phyloP scores from a whole-genome alignment of 2,329 filamentous ascomycete genomes.

The Cercospora brassicicola region DNA sequence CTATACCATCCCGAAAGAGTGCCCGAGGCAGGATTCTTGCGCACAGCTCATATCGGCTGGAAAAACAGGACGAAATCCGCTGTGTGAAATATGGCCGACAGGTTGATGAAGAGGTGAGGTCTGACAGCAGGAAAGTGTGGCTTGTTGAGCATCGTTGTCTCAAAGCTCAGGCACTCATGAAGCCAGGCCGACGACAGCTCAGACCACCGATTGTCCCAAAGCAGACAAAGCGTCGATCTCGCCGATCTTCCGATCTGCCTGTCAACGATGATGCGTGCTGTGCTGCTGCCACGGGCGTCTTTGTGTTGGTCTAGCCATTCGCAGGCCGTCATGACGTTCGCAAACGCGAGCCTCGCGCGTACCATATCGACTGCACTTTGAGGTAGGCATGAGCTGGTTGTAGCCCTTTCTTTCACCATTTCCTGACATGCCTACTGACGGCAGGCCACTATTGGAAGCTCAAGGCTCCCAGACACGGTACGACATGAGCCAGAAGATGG shows the following conservation, averaged over 20 bases:
- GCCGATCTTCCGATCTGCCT: constrained; percentile 1
- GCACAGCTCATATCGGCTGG: not conserved
- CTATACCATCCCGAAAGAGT: not conserved
- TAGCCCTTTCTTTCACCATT: not conserved
- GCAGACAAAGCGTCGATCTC: constrained; percentile 9
- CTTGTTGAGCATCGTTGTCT: not conserved
- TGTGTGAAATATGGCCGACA: not conserved
- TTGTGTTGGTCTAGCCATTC: constrained; percentile 4
- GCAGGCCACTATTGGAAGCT: constrained; percentile 31
- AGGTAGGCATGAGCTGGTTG: constrained; percentile 4
- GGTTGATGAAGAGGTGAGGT: not conserved
- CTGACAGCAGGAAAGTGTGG: not conserved
- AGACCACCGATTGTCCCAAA: not conserved
- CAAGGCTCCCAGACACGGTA: constrained; percentile 39
- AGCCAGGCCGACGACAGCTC: not conserved
- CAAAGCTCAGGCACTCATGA: not conserved
- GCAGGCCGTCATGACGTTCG: constrained; percentile 5
- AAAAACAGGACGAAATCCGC: not conserved
- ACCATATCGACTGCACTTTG: not conserved
- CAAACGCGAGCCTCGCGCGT: constrained; percentile 9
- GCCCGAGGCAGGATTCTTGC: not conserved
- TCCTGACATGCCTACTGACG: constrained; percentile 23
- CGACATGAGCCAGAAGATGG: constrained; percentile 40
- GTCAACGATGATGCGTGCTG: constrained; percentile 1
- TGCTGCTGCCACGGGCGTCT: not conserved